Base-by-base conservation (phyloP, 2,329 filamentous ascomycete species). In the Seiridium unicorne region DNA sequence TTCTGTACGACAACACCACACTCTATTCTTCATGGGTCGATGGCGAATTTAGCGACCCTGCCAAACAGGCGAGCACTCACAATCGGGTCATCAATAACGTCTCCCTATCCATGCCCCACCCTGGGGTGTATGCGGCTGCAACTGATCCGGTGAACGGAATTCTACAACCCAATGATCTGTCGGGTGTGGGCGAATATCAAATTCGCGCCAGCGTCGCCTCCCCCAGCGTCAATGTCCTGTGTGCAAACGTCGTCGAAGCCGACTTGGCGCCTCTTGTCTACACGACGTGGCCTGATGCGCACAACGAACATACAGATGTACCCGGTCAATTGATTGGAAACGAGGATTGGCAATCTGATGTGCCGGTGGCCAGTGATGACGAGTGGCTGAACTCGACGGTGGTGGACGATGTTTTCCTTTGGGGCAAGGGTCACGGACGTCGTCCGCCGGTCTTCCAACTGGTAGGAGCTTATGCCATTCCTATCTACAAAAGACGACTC, bases 81-180 rank as follows among this genome's bases (percentile, higher is more conserved):
- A 74, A 77, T 0, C 80, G 89, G 34, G 79, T 89, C 44, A 77
- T 94, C 66, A 91, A 93, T 70, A 93, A 93, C 63, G 85, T 92
- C 34, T 90, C 89, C 0, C 79, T 93, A 64, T 89, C 90, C 0
- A 89, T 93, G 82, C 91, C 91, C 0, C 91, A 95, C 66, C 79
- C 87, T 0, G 86, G 77, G 48, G 81, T 95, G 0, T 86, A 89
- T 40, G 73, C 78, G 10, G 90, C 91, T 0, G 87, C 89, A 0
- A 82, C 78, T 7, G 78, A 89, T 64, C 73, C 79, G 0, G 70
- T 74, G 7, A 94, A 94, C 66, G 71, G 75, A 0, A 91, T 95
- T 36, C 73, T 91, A 7, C 91, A 94, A 66, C 91, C 91, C 0
- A 78, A 81, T 5, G 84, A 87, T 26, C 76, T 87, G 9, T 81